Evolutionary conservation across 352 stramenopile species (phyloP), one percentile per base, ranked within the genome.

Genomic region (Peronospora belbahrii): DNA sequence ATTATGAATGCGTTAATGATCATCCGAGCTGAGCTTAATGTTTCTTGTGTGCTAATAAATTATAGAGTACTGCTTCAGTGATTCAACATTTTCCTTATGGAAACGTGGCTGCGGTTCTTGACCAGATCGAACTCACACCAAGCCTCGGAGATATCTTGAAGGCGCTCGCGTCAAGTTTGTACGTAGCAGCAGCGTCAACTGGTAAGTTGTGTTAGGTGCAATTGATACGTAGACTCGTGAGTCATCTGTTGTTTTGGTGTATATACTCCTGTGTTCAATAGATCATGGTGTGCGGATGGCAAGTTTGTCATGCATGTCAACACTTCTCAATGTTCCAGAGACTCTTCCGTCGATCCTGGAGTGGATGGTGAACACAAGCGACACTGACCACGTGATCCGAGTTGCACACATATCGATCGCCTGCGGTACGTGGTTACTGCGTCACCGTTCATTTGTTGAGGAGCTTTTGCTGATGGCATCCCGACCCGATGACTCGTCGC

Each of bases 71-170:
- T 3, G 65, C 73, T 2, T 82, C 75, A 2, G 72, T 91, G 24
- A 74, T 88, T 25, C 75, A 90, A 49, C 71, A 82, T 42, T 91
- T 83, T 18, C 82, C 82, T 14, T 94, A 94, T 44, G 47, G 61
- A 5, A 88, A 63, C 40, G 73, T 94, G 8, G 54, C 56, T 5
- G 34, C 50, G 19, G 28, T 83, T 7, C 53, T 88, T 4, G 59
- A 78, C 22, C 65, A 77, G 36, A 73, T 62, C 18, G 52, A 83
- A 7, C 19, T 88, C 6, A 66, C 69, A 11, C 77, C 79, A 14
- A 67, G 56, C 10, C 38, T 94, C 9, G 70, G 61, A 2, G 63
- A 86, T 14, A 70, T 94, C 33, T 34, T 91, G 30, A 78, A 78
- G 40, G 77, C 69, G 0, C 56, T 90, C 6, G 73, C 76, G 0